Conservation (phyloP, 805 yeast genomes). For the Candida germanica region DNA sequence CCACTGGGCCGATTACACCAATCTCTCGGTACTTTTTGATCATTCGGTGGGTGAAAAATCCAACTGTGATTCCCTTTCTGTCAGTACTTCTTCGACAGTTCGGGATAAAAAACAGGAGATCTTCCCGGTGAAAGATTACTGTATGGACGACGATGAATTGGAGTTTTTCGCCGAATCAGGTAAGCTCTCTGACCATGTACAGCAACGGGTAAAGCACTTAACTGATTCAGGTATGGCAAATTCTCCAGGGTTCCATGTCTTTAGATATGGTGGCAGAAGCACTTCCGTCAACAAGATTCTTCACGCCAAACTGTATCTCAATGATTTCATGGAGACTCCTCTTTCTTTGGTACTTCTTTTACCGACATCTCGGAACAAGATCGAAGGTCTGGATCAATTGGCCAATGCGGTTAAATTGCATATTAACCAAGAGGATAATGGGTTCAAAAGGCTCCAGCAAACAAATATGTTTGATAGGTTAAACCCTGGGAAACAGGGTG, state of each 20-base stretch:
- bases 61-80: conserved; percentile 19
- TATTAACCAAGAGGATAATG: conserved; percentile 17
- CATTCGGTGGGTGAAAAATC: conserved; percentile 15
- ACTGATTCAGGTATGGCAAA: not conserved
- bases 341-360: conserved; percentile 26
- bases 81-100: conserved; percentile 2
- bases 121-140: conserved; percentile 16
- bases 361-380: conserved; percentile 16
- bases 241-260: conserved; percentile 39
- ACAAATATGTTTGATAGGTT: conserved; percentile 3
- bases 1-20: conserved; percentile 34
- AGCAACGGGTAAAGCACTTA: not conserved
- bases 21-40: conserved; percentile 20
- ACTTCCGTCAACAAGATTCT: conserved; percentile 23
- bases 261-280: conserved; percentile 30
- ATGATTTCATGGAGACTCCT: conserved; percentile 42
- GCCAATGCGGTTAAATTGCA: conserved; percentile 13
- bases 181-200: not conserved
- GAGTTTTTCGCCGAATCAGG: conserved; percentile 9
- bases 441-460: conserved; percentile 3
- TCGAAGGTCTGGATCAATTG: conserved; percentile 9
- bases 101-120: conserved; percentile 10
- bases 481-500: not conserved
- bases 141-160: conserved; percentile 24
- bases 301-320: conserved; percentile 37